Percentiles rank a stretch among this genome's conserved stretches.
phyloP scores from a whole-genome alignment of 768 basidiomycete species.

The Cystobasidium tubakii region DNA sequence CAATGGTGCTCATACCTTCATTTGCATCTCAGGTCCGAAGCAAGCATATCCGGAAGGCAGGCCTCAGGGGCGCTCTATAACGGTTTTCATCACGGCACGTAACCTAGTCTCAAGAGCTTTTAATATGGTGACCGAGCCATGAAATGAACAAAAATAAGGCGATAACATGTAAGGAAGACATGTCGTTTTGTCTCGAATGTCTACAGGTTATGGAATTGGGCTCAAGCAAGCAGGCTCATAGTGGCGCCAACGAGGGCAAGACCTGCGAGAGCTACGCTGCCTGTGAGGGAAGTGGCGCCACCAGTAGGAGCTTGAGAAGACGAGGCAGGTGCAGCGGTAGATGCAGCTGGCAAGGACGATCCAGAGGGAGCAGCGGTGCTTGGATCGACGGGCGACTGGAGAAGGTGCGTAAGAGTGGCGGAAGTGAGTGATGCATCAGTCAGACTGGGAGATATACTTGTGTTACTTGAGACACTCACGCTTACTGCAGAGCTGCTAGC shows the following conservation, averaged over 20 bases:
- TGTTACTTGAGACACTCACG: neutral
- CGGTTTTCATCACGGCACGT: no score
- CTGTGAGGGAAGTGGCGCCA: neutral
- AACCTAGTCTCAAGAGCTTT: no score
- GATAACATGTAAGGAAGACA: no score
- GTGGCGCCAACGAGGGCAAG: slow-evolving; percentile 3
- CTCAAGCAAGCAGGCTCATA: neutral
- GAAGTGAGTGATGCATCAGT: neutral
- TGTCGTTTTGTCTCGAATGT: no score
- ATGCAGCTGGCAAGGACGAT: neutral
- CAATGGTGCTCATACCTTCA: no score
- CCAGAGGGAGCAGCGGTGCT: neutral
- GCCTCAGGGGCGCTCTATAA: no score
- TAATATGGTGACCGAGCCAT: no score
- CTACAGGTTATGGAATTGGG: no score
- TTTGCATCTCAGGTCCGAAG: no score
- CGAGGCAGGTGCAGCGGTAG: neutral
- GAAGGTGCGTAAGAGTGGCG: neutral
- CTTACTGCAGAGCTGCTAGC: neutral
- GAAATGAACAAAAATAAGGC: no score
- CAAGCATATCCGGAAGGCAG: no score
- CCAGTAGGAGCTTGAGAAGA: neutral
- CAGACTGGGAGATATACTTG: no score
- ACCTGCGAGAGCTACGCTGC: slow-evolving; percentile 3
- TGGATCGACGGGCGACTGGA: neutral